Evolutionary conservation across 352 stramenopile species (phyloP), one percentile per base, ranked within the genome.

Genomic region (Globisporangium nodosum): DNA sequence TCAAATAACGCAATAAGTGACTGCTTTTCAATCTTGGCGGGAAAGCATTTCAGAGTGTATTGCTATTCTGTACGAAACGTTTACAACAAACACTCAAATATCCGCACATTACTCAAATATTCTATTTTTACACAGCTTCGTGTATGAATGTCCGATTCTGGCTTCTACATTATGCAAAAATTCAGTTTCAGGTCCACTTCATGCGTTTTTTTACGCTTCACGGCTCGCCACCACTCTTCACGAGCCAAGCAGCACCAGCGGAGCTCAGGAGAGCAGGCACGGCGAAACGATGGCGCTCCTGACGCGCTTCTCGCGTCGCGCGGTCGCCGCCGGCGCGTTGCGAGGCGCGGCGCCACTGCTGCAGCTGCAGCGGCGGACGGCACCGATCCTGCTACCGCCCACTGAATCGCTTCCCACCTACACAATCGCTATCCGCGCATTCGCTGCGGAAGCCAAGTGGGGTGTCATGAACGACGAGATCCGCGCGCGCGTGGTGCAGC

Each of bases 401-500:
- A 50, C 20, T 3, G 24, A 27, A 27, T 27, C 46, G 3, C 31
- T 11, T 30, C 30, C 31, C 6, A 7, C 43, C 2, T 24, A n/a
- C 9, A 3, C 30, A n/a, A 49, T 27, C 21, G 43, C 18, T 3
- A 18, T 45, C 12, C 37, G 49, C 49, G n/a, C n/a, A 18, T 45
- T 45, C 30, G 46, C 35, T 4, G 35, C 49, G 1, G 48, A 71
- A 6, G 58, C 57, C 55, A 88, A 90, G 60, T 77, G 71, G 56
- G 71, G 76, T 13, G 58, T 76, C 0, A 75, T 76, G 33, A 93
- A 93, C 64, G 69, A 74, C n/a, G 56, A 73, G 45, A 93, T 93
- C 63, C 60, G 58, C 1, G 76, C 81, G 27, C 59, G 56, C 7
- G 56, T 76, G 0, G 84, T 93, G 27, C 79, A 71, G 18, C 56